Evolutionary conservation across 2,329 filamentous ascomycete species (phyloP), one percentile per base, ranked within the genome.

Genomic region (Ambrosiella cleistominuta): DNA sequence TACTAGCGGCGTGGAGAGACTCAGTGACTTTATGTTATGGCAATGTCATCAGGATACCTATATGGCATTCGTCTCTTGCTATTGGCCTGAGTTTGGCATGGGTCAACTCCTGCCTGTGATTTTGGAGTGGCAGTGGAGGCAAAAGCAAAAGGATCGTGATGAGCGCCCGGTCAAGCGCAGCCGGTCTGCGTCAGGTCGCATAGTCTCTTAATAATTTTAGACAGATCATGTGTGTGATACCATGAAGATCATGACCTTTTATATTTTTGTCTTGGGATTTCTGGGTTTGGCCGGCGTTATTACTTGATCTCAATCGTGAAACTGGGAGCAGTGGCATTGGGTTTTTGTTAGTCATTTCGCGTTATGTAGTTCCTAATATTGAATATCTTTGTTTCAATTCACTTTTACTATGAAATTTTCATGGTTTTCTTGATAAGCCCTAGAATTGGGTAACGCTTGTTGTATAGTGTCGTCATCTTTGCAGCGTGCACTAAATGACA

Each of bases 1-100:
- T 55, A 98, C 93, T 3, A 96, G 89, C 62, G 91, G 90, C 36
- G 93, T 98, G 12, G 85, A 90, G 69, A 80, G 93, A 54, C 74
- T 98, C 60, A 96, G 89, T 67, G 93, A 98, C 68, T 98, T 97
- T 66, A 93, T 98, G 90, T 81, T 98, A 39, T 98, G 93, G 93
- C 93, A 98, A 70, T 93, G 88, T 65, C 90, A 97, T 67, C 81
- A 95, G 66, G 77, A 91, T 62, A 96, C 93, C 0, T 86, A 95
- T 61, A 85, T 98, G 63, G 88, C 94, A 61, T 98, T 97, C 68
- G 72, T 96, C 59, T 80, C 95, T 65, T 93, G 88, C 63, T 75
- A 95, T 62, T 98, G 93, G 93, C 93, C 93, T 1, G 88, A 96
- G 62, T 96, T 98, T 65, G 89, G 95, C 67, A 76, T 98, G 3